Conservation (phyloP, 768 basidiomycete genomes). For the Leucocoprinus leucothites region DNA sequence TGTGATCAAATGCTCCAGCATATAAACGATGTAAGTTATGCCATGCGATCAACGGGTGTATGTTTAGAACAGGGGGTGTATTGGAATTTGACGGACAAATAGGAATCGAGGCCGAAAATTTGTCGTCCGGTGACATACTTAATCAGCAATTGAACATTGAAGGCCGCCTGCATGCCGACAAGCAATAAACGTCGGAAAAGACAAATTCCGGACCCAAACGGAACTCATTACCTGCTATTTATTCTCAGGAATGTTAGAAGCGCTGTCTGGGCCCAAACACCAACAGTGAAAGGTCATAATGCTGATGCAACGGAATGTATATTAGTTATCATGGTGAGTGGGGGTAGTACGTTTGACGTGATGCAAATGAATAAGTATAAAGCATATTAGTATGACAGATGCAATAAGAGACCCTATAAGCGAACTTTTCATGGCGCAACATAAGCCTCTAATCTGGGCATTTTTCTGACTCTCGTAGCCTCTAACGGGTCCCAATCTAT, state of each 20-base stretch:
- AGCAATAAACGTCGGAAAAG: no score
- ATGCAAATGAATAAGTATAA: conserved; percentile 1
- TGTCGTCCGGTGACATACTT: background rate
- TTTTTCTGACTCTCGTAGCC: background rate
- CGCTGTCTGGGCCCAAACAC: no score
- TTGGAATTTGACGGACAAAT: background rate
- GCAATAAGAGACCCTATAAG: conserved; percentile 9
- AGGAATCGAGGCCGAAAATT: background rate
- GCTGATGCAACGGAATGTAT: background rate
- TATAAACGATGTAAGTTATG: no score
- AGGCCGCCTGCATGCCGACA: no score
- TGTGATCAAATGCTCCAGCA: no score
- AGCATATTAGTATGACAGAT: background rate
- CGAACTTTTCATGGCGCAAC: conserved; percentile 12
- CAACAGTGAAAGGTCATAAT: no score
- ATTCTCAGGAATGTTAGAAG: no score
- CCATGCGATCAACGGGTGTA: no score
- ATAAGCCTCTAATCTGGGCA: background rate
- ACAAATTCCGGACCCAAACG: no score
- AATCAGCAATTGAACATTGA: background rate
- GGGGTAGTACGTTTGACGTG: background rate
- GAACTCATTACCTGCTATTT: no score
- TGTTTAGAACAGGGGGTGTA: background rate
- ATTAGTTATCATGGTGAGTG: conserved; percentile 12
- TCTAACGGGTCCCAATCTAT: background rate